Evolutionary conservation across 305 asterid species (phyloP).

Genomic region (Fraxinus nigra): DNA sequence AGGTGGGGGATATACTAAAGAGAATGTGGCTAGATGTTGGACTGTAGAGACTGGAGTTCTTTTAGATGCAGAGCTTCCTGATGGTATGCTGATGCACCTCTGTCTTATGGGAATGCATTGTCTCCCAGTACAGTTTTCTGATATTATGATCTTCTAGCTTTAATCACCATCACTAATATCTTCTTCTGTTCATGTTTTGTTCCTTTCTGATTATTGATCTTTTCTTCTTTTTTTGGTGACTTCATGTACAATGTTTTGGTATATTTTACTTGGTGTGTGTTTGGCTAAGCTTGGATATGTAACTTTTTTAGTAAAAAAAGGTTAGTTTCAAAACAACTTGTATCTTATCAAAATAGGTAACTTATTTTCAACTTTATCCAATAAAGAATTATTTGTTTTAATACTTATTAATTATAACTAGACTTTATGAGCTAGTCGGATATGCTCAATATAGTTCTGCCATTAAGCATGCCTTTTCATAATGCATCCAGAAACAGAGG

Average conservation of each 20-base stretch:
- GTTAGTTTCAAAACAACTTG: background rate
- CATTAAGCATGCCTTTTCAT: background rate
- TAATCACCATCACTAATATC: background rate
- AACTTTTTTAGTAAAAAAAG: background rate
- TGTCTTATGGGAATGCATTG: background rate
- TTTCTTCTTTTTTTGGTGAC: background rate
- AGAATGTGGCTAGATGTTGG: constrained; percentile 99
- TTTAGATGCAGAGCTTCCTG: constrained; percentile 76
- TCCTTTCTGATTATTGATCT: background rate
- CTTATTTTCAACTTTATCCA: background rate
- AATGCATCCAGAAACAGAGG: background rate
- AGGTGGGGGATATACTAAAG: constrained; percentile 99
- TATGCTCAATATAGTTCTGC: background rate
- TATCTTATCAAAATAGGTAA: background rate
- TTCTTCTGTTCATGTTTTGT: background rate
- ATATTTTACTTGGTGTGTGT: background rate
- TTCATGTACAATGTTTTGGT: background rate
- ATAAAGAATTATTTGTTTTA: background rate
- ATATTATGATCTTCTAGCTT: constrained; percentile 5
- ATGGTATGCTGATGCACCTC: constrained; percentile 44
- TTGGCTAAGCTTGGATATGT: background rate
- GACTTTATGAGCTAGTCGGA: background rate
- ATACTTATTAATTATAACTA: background rate
- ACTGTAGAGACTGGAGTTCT: constrained; percentile 92
- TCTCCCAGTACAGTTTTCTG: constrained; percentile 15